These are phyloP conservation scores for Chrysanthemum makinoi DNA, from an alignment of 129 eudicot genomes.

Conservation along the genomic window DNA sequence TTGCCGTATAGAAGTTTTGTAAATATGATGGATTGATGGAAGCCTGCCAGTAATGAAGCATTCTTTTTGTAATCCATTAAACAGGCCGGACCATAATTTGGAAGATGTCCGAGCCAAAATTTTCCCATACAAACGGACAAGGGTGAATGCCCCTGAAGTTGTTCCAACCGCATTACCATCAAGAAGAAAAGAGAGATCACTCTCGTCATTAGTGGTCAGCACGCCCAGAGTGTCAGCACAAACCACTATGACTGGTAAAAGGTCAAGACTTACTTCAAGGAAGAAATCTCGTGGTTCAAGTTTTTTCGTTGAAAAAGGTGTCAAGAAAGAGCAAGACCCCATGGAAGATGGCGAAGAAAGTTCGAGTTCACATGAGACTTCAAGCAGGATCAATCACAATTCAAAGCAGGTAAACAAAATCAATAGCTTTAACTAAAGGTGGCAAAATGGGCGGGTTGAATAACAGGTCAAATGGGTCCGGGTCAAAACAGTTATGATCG, in stretches of 20 bases:
- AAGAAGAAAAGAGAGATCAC: slow-evolving; percentile 81
- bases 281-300: slow-evolving; percentile 60
- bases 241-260: slow-evolving; percentile 67
- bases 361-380: slow-evolving; percentile 71
- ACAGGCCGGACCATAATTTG: slow-evolving; percentile 89
- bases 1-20: neutral
- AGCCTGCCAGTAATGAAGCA: slow-evolving; percentile 3
- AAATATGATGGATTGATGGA: neutral
- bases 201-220: slow-evolving; percentile 75
- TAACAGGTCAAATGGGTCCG: neutral
- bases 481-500: too few species aligned
- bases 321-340: slow-evolving; percentile 56
- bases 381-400: slow-evolving; percentile 57
- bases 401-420: slow-evolving; percentile 56
- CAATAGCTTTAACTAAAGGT: neutral
- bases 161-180: slow-evolving; percentile 51
- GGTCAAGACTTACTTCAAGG: slow-evolving; percentile 59
- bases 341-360: slow-evolving; percentile 60
- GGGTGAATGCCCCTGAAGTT: slow-evolving; percentile 67
- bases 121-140: slow-evolving; percentile 69
- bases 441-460: neutral
- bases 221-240: slow-evolving; percentile 73
- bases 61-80: slow-evolving; percentile 6
- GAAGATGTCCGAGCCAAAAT: slow-evolving; percentile 80
- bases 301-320: slow-evolving; percentile 52